Evolutionary conservation across 2,329 filamentous ascomycete genomes (phyloP).

Genomic region (Biscogniauxia sp.): DNA sequence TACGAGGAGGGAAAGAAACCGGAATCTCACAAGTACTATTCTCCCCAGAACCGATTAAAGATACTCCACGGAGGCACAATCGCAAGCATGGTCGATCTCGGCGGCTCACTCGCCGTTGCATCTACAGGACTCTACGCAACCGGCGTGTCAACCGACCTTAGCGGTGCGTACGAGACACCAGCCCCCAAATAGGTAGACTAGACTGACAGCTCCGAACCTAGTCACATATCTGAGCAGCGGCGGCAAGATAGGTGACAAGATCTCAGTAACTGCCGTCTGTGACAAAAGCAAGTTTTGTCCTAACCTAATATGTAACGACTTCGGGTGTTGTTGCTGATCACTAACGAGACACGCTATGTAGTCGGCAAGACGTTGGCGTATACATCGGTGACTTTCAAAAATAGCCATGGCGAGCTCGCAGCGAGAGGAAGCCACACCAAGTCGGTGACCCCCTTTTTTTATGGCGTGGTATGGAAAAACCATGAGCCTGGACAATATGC

Average conservation of each 20-base stretch:
- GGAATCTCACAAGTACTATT: constrained; percentile 1
- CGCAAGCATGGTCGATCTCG: constrained; percentile 69
- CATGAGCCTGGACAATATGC: too few species aligned
- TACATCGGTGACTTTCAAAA: constrained; percentile 58
- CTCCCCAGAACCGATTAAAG: constrained; percentile 65
- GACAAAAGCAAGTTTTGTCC: constrained; percentile 54
- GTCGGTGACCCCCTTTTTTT: constrained; percentile 36
- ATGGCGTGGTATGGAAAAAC: too few species aligned
- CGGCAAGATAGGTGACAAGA: constrained; percentile 54
- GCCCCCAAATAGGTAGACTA: background rate
- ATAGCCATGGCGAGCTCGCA: constrained; percentile 56
- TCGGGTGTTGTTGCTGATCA: background rate
- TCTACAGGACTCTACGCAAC: constrained; percentile 62
- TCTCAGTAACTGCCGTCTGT: constrained; percentile 56
- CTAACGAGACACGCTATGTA: constrained; percentile 25
- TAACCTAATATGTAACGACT: too few species aligned
- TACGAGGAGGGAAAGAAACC: too few species aligned
- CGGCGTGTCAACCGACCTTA: constrained; percentile 64
- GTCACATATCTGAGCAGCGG: constrained; percentile 63
- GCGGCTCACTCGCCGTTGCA: constrained; percentile 63
- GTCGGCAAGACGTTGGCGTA: constrained; percentile 64
- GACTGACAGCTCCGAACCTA: constrained; percentile 32
- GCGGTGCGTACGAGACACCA: constrained; percentile 41
- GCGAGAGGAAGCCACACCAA: constrained; percentile 66
- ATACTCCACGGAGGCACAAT: constrained; percentile 79